These are phyloP conservation scores for Phytomonas francai DNA, from an alignment of 208 protist species.

Conservation along the genomic window DNA sequence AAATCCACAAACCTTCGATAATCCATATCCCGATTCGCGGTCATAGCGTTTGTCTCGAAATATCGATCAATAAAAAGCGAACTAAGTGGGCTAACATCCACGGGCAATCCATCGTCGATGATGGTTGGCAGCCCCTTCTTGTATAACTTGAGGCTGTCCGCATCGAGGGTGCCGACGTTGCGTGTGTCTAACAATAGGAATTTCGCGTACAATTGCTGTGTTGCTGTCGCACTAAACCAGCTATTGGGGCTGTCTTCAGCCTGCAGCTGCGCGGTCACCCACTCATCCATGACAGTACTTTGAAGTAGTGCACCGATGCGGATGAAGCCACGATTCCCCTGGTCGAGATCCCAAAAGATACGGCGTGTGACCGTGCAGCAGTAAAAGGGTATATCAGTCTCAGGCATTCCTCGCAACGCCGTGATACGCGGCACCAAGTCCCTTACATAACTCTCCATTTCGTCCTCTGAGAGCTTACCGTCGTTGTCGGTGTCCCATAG, in stretches of 20 bases:
- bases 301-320: conserved; percentile 73
- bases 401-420: conserved; percentile 44
- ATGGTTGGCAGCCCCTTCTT: conserved; percentile 82
- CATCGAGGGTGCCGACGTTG: conserved; percentile 79
- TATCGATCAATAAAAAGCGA: conserved; percentile 84
- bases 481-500: conserved; percentile 85
- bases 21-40: conserved; percentile 82
- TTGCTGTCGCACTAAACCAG: conserved; percentile 70
- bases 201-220: conserved; percentile 80
- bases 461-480: conserved; percentile 75
- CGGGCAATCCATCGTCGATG: conserved; percentile 70
- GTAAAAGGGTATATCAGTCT: conserved; percentile 81
- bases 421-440: conserved; percentile 67
- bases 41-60: conserved; percentile 87
- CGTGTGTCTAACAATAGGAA: conserved; percentile 80
- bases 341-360: conserved; percentile 87
- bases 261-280: conserved; percentile 80
- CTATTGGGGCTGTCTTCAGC: conserved; percentile 67
- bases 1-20: conserved; percentile 92
- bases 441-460: conserved; percentile 84
- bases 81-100: conserved; percentile 67
- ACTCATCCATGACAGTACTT: conserved; percentile 82
- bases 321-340: conserved; percentile 54
- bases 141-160: conserved; percentile 66
- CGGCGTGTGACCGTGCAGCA: conserved; percentile 84